Evolutionary conservation across 148 eudicot genomes (phyloP), one percentile per base, ranked within the genome.

Genomic region (Cornus kousa): DNA sequence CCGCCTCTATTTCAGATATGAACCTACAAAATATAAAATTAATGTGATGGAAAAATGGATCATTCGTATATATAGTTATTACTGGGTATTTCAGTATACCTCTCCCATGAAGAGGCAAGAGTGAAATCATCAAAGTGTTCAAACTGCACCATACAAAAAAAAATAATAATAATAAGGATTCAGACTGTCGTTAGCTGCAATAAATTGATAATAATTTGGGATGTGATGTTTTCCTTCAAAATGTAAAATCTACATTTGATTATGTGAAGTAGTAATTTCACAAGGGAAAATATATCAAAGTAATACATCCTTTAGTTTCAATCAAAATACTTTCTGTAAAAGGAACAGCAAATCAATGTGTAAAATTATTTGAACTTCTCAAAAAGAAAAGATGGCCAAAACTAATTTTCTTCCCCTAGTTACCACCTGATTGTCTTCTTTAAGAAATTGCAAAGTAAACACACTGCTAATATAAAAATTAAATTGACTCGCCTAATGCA

Each of bases 21-120:
- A 95, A 95, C 92, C 98, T 95, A 79, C 53, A 59, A 85, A 62
- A 77, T 59, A 62, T n/a, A 62, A 57, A 46, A 68, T 39, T 48
- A 39, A 14, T 9, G 12, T 5, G 2, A 19, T 53, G 23, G 10
- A 33, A 8, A n/a, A 55, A 66, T 33, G 70, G 64, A 0, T 10
- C 73, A 73, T 68, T 28, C 68, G 37, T 5, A 1, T 1, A 12
- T 19, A 53, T 12, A 73, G 75, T n/a, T 37, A 75, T 39, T 19
- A 59, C 43, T 39, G 57, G 13, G 31, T 32, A 16, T 33, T 77
- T 11, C 50, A 72, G 59, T 60, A 72, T 87, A 95, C 98, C 98
- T 95, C 87, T 95, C 98, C 98, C 98, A 95, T 68, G 98, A 93
- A 39, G 98, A 95, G 48, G 98, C 98, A 79, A 95, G 90, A 70